Base-by-base conservation (phyloP, 2,329 filamentous ascomycete species). In the Dactylonectria macrodidyma region DNA sequence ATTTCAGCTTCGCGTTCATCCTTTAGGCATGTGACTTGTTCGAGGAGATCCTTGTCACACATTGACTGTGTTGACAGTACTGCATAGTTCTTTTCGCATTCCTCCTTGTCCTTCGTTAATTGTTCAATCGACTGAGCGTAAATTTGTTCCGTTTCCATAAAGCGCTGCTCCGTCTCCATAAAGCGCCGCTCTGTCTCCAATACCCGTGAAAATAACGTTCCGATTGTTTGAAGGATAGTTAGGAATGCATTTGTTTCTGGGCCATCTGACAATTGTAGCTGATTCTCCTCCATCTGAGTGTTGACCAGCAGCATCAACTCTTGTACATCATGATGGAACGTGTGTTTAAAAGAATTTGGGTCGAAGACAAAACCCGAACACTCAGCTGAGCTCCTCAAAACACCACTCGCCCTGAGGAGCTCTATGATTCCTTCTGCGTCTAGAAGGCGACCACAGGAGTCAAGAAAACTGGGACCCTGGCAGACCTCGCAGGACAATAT, bases 181-280 rank as follows among this genome's bases (percentile, higher is more conserved):
- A n/a, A 46, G 41, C 14, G 41, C 41, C n/a, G 41, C 41, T 46
- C 14, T 16, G n/a, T 46, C 41, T 46, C 14, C 41, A 46, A n/a
- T 16, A 16, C n/a, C 41, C 41, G 41, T 46, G 41, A 46, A 46
- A n/a, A 46, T 14, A 46, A 46, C n/a, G 41, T 46, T 19, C 41
- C 41, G 41, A 46, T 46, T 14, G n/a, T 46, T n/a, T 46, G 41
- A 46, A 46, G 41, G 41, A 46, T 46, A 46, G 41, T 46, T 46
- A n/a, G 14, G 41, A 46, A 46, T 46, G 12, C 41, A 46, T 46
- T 46, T 46, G 41, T 16, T 46, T 46, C 41, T 46, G 41, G 41
- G 41, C 41, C 16, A 46, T 46, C 41, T 46, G 41, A 46, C 41
- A 46, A 46, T 16, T 19, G 41, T 9, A 46, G 14, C 41, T 46